These are phyloP conservation scores for Aspergillus sp. DNA, from an alignment of 2,329 filamentous ascomycete genomes.

Conservation along the genomic window DNA sequence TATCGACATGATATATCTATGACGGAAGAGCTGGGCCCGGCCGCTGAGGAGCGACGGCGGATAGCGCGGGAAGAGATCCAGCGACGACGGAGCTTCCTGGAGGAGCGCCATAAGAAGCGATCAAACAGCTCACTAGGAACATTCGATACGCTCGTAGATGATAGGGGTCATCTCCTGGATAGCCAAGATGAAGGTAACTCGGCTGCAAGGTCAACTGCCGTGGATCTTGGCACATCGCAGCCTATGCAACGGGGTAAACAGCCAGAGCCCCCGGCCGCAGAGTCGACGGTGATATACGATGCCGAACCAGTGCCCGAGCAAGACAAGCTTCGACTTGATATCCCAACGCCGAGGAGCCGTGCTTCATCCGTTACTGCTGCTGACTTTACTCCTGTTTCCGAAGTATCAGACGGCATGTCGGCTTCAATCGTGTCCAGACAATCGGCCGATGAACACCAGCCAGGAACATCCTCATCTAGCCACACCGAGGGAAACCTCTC, in stretches of 20 bases:
- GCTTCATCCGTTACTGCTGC: slow-evolving; percentile 44
- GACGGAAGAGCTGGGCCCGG: slow-evolving; percentile 45
- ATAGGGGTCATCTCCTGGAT: slow-evolving; percentile 38
- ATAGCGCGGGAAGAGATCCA: slow-evolving; percentile 47
- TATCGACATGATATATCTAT: slow-evolving; percentile 47
- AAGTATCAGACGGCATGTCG: slow-evolving; percentile 30
- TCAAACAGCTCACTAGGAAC: slow-evolving; percentile 25
- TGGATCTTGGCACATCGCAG: slow-evolving; percentile 31
- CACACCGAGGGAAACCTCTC: slow-evolving; percentile 33
- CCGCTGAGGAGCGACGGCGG: slow-evolving; percentile 46
- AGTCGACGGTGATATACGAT: slow-evolving; percentile 9
- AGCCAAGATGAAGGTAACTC: slow-evolving; percentile 10
- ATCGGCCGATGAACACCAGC: not conserved
- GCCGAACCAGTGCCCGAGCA: slow-evolving; percentile 17
- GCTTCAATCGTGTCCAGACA: not conserved
- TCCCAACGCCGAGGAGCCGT: slow-evolving; percentile 39
- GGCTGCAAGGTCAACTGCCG: slow-evolving; percentile 37
- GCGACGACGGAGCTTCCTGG: slow-evolving; percentile 42
- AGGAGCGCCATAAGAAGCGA: slow-evolving; percentile 34
- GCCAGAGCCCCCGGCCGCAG: slow-evolving; percentile 1
- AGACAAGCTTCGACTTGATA: slow-evolving; percentile 26
- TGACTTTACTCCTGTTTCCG: slow-evolving; percentile 49
- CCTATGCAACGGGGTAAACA: slow-evolving; percentile 27
- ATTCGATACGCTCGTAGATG: slow-evolving; percentile 49
- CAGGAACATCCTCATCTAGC: slow-evolving; percentile 22